These are phyloP conservation scores for Thalassiosira hispida DNA, from an alignment of 352 stramenopile species.

Conservation along the genomic window DNA sequence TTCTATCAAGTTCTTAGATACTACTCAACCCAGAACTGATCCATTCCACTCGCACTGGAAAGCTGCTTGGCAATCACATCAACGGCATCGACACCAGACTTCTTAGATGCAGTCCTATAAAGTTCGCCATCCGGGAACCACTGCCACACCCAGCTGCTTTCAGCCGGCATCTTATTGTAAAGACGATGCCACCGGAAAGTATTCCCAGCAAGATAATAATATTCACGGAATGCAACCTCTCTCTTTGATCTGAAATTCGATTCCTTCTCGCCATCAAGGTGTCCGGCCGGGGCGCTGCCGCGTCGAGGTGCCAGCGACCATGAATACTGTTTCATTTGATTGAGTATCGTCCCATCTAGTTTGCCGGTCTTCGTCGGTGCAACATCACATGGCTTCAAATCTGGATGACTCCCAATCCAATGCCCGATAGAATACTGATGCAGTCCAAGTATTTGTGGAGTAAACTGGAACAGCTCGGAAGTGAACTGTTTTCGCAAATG, in stretches of 20 bases:
- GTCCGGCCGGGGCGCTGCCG: slow-evolving; percentile 27
- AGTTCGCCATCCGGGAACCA: slow-evolving; percentile 53
- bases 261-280: slow-evolving; percentile 19
- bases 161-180: slow-evolving; percentile 45
- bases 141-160: slow-evolving; percentile 62
- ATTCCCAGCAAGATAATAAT: slow-evolving; percentile 59
- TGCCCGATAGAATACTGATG: slow-evolving; percentile 61
- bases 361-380: slow-evolving; percentile 9
- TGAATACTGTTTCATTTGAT: slow-evolving; percentile 16
- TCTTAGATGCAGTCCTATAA: slow-evolving; percentile 15
- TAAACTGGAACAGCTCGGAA: slow-evolving; percentile 41
- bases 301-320: slow-evolving; percentile 42
- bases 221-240: slow-evolving; percentile 46
- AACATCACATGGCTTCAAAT: slow-evolving; percentile 66
- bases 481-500: slow-evolving; percentile 31
- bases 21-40: background rate
- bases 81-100: background rate
- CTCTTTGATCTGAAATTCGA: slow-evolving; percentile 9
- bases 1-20: too few relatives aligned
- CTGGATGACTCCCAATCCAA: slow-evolving; percentile 62
- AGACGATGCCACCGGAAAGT: slow-evolving; percentile 59
- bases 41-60: background rate
- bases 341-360: background rate
- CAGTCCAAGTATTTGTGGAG: slow-evolving; percentile 45
- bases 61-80: slow-evolving; percentile 2